Evolutionary conservation across 139 green algal genomes (phyloP), one percentile per base, ranked within the genome.

Genomic region (Chlamydomonas eustigma): DNA sequence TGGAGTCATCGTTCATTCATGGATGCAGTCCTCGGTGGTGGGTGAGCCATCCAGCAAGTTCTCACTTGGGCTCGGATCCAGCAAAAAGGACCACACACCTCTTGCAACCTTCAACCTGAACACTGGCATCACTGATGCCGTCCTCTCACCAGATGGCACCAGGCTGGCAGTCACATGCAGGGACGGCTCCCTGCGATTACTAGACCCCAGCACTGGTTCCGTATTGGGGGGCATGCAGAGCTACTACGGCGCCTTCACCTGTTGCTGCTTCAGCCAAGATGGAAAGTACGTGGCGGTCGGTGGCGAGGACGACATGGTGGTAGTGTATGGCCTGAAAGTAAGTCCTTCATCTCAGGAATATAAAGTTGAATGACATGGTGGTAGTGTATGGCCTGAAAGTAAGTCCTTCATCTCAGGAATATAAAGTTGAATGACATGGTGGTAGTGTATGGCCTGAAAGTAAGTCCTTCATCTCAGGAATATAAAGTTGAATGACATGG

Each of bases 311-410:
- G 94, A 98, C 76, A 82, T 98, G 39, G 88, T 98, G n/a, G 36
- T 83, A 3, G 71, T 97, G 3, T 98, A 90, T 76, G 83, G 81
- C 75, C 50, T 92, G 32, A 67, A 63, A 33, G 76, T 81, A 66
- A n/a, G n/a, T n/a, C n/a, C n/a, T n/a, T n/a, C n/a, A n/a, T n/a
- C n/a, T n/a, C n/a, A n/a, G n/a, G n/a, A n/a, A n/a, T n/a, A n/a
- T n/a, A n/a, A n/a, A n/a, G n/a, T n/a, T n/a, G 79, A 94, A 98
- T 65, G 94, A 98, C 76, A 82, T 98, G 39, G 88, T 98, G n/a
- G 36, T 83, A 3, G 71, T 97, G 3, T 98, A 90, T 76, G 83
- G 81, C 75, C 50, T 92, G 32, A 67, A 63, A 33, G 76, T 81
- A 66, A n/a, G n/a, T n/a, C n/a, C n/a, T n/a, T n/a, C n/a, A n/a